These are phyloP conservation scores for Wickerhamomyces bisporus DNA, from an alignment of 805 yeast species.

Conservation along the genomic window DNA sequence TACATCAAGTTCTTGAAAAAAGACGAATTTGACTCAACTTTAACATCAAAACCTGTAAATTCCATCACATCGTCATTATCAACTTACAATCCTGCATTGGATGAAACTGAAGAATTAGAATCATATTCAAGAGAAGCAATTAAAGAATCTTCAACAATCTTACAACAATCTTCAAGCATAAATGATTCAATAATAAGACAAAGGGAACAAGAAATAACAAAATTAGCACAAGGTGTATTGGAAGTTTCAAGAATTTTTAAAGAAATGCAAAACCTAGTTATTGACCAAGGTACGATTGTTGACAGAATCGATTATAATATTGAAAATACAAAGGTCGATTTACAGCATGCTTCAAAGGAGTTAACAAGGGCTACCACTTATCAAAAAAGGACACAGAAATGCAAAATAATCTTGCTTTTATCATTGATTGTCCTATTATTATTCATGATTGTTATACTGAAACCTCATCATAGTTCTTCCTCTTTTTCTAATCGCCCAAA, in stretches of 20 bases:
- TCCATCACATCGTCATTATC: neutral
- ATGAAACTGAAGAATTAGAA: slow-evolving; percentile 38
- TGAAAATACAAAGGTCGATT: slow-evolving; percentile 69
- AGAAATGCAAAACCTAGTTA: slow-evolving; percentile 85
- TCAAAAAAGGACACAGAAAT: slow-evolving; percentile 86
- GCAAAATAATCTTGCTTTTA: slow-evolving; percentile 76
- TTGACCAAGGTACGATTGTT: slow-evolving; percentile 91
- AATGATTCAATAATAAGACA: slow-evolving; percentile 48
- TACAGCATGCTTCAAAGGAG: slow-evolving; percentile 74
- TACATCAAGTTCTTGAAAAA: slow-evolving; percentile 80
- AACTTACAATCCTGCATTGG: slow-evolving; percentile 23
- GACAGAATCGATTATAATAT: slow-evolving; percentile 93
- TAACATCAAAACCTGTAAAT: slow-evolving; percentile 10
- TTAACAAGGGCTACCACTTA: slow-evolving; percentile 69
- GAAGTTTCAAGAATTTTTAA: slow-evolving; percentile 91
- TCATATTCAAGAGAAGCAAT: slow-evolving; percentile 49
- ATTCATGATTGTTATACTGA: slow-evolving; percentile 63
- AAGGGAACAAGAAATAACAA: slow-evolving; percentile 85
- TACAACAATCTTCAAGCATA: slow-evolving; percentile 28
- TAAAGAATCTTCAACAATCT: slow-evolving; percentile 39
- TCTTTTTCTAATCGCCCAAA: neutral
- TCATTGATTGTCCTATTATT: slow-evolving; percentile 66
- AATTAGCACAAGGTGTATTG: slow-evolving; percentile 87
- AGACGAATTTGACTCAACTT: slow-evolving; percentile 56
- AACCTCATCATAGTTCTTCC: slow-evolving; percentile 38